Percentiles rank a stretch among this genome's conserved stretches.
Evolutionary conservation across 495 filamentous ascomycete species (phyloP).

Genomic region (Amorphotheca resinae): DNA sequence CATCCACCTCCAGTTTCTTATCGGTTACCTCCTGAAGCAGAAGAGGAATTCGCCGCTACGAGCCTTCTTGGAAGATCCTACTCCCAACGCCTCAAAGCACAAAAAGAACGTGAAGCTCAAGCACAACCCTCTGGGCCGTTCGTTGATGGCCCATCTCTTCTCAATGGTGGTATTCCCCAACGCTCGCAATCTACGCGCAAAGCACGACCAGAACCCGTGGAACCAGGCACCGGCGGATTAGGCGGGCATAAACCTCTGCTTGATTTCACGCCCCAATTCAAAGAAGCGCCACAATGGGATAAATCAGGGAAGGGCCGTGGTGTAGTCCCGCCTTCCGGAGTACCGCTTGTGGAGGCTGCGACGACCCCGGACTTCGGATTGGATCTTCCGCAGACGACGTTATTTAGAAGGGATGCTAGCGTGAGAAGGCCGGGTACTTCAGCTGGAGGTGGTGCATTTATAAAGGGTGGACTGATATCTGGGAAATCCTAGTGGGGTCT

Average conservation of each 20-base stretch:
- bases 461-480: slow-evolving; percentile 5
- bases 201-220: slow-evolving; percentile 7
- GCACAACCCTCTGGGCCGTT: slow-evolving; percentile 27
- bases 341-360: slow-evolving; percentile 52
- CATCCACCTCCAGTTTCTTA: slow-evolving; percentile 25
- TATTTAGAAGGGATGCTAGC: slow-evolving; percentile 8
- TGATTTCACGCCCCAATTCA: slow-evolving; percentile 62
- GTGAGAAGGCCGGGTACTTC: slow-evolving; percentile 3
- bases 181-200: slow-evolving; percentile 8
- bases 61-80: slow-evolving; percentile 54
- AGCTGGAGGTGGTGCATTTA: slow-evolving; percentile 1
- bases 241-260: slow-evolving; percentile 51
- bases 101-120: slow-evolving; percentile 37
- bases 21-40: slow-evolving; percentile 17
- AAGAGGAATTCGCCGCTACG: slow-evolving; percentile 37
- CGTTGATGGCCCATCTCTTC: slow-evolving; percentile 35
- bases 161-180: slow-evolving; percentile 26
- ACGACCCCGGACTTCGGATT: slow-evolving; percentile 5
- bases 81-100: slow-evolving; percentile 43
- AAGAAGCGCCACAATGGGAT: slow-evolving; percentile 58
- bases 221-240: slow-evolving; percentile 7
- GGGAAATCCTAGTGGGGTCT: no score
- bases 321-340: slow-evolving; percentile 41
- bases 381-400: slow-evolving; percentile 7
- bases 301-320: slow-evolving; percentile 55